Percentiles rank a stretch among this genome's conserved stretches.
Conservation (phyloP, 2,329 filamentous ascomycete species). For the Phialophora verrucosa region DNA sequence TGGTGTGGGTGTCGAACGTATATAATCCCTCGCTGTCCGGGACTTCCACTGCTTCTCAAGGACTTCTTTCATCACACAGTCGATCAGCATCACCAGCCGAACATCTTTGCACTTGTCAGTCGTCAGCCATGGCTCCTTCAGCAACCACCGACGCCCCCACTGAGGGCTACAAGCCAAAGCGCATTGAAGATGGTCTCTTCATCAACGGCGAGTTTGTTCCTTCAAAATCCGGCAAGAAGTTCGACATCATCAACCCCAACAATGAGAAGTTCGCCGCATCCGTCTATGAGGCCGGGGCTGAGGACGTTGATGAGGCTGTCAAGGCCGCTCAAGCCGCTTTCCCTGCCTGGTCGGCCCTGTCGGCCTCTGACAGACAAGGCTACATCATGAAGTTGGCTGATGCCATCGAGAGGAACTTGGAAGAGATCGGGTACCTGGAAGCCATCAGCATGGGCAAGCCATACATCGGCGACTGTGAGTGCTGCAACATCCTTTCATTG, state of each 20-base stretch:
- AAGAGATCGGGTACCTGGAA: constrained; percentile 54
- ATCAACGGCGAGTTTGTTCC: constrained; percentile 47
- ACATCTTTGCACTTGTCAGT: not conserved
- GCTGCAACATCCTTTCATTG: not conserved
- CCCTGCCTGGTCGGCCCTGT: constrained; percentile 53
- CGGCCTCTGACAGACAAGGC: constrained; percentile 52
- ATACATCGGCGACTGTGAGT: constrained; percentile 50
- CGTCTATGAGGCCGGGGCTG: constrained; percentile 43
- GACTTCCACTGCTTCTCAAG: not conserved
- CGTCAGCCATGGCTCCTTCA: constrained; percentile 19
- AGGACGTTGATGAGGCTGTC: constrained; percentile 45
- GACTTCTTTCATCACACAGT: constrained; percentile 1
- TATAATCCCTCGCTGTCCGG: not conserved
- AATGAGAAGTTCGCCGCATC: constrained; percentile 42
- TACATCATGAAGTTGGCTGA: constrained; percentile 51
- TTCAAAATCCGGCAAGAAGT: constrained; percentile 42
- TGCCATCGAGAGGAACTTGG: constrained; percentile 48
- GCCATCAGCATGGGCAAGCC: constrained; percentile 62
- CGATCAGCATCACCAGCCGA: not conserved
- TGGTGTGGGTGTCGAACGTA: not conserved
- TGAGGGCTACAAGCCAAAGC: constrained; percentile 28
- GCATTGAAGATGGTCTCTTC: constrained; percentile 44
- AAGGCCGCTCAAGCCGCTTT: constrained; percentile 42
- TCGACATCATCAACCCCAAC: constrained; percentile 44
- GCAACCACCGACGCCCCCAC: constrained; percentile 19